These are phyloP conservation scores for Mycena epipterygia DNA, from an alignment of 768 basidiomycete genomes.

Conservation along the genomic window DNA sequence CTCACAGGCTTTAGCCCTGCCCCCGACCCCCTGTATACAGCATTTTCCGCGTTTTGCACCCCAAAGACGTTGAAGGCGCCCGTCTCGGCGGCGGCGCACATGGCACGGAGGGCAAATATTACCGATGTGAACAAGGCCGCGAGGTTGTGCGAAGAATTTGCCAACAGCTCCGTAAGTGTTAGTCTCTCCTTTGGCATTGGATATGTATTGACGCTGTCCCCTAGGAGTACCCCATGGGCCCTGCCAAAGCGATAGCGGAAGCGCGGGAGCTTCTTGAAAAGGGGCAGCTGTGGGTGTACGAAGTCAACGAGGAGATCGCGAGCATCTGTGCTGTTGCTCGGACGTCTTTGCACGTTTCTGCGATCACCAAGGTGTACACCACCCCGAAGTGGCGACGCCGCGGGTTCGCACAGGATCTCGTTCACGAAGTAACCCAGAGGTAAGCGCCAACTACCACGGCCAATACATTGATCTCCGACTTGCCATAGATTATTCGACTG, in stretches of 20 bases:
- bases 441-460: conserved; percentile 41
- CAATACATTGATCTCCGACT: conserved; percentile 29
- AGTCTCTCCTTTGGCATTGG: conserved; percentile 12
- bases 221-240: conserved; percentile 60
- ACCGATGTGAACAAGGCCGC: conserved; percentile 57
- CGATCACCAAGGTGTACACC: conserved; percentile 73
- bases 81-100: conserved; percentile 47
- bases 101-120: conserved; percentile 50
- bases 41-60: conserved; percentile 61
- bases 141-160: conserved; percentile 64
- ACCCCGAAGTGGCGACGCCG: conserved; percentile 57
- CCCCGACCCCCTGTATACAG: conserved; percentile 64
- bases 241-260: conserved; percentile 56
- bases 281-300: conserved; percentile 68
- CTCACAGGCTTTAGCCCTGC: conserved; percentile 54
- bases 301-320: conserved; percentile 54
- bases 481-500: conserved; percentile 55
- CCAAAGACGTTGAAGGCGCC: conserved; percentile 47
- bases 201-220: neutral
- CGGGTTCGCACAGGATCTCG: conserved; percentile 67
- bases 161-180: conserved; percentile 62
- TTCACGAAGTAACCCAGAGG: conserved; percentile 60
- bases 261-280: conserved; percentile 62
- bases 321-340: conserved; percentile 72
- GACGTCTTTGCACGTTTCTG: conserved; percentile 61